Conservation (phyloP, 345 rosid species). For the Diplotaxis tenuifolia region DNA sequence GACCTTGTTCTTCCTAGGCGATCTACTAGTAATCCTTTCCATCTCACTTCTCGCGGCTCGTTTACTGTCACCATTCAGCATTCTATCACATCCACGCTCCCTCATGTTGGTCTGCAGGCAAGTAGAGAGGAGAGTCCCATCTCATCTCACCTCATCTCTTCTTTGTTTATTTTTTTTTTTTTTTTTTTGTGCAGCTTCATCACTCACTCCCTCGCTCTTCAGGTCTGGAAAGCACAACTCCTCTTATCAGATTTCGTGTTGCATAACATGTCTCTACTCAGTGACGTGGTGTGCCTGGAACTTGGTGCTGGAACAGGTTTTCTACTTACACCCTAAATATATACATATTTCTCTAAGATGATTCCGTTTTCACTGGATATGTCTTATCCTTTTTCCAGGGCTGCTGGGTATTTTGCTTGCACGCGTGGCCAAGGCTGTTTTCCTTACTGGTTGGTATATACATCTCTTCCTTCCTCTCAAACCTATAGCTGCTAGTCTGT, state of each 20-base stretch:
- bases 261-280: constrained; percentile 65
- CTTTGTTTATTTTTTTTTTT: background rate
- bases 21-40: constrained; percentile 32
- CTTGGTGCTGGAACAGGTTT: constrained; percentile 97
- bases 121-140: no score
- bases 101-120: constrained; percentile 81
- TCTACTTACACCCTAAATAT: background rate
- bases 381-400: constrained; percentile 44
- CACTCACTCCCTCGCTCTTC: constrained; percentile 17
- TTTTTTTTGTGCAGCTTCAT: background rate
- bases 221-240: constrained; percentile 93
- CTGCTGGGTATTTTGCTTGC: constrained; percentile 74
- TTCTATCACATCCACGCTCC: constrained; percentile 72
- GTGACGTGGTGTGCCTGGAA: constrained; percentile 53
- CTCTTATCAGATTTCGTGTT: constrained; percentile 70
- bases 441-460: constrained; percentile 55
- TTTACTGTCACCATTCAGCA: constrained; percentile 61
- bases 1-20: constrained; percentile 79
- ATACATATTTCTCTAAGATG: background rate
- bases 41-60: constrained; percentile 15
- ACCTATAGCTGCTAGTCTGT: background rate
- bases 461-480: background rate
- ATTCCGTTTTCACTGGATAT: background rate
- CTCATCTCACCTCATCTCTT: background rate
- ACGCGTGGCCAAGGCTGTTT: constrained; percentile 59